Conservation (phyloP, 164 flowering plant genomes). For the Stephania yunnanensis region DNA sequence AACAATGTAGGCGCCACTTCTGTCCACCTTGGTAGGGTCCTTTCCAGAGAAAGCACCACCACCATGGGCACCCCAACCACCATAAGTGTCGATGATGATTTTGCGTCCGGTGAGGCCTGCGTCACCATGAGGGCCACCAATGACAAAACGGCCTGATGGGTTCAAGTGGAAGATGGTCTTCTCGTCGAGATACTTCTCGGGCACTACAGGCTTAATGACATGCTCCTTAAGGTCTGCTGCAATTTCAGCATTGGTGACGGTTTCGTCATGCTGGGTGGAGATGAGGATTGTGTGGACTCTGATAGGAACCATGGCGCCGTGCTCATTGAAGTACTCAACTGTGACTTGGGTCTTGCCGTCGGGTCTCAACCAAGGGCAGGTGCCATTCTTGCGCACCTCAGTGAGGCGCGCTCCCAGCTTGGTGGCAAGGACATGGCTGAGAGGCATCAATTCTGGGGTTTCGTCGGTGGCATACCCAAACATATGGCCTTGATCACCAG, state of each 20-base stretch:
- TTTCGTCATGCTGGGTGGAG: slow-evolving; percentile 69
- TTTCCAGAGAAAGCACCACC: slow-evolving; percentile 63
- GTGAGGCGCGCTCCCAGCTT: slow-evolving; percentile 62
- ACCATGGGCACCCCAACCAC: slow-evolving; percentile 71
- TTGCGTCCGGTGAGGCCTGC: slow-evolving; percentile 75
- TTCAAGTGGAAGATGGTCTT: slow-evolving; percentile 67
- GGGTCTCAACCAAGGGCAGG: slow-evolving; percentile 66
- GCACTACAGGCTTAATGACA: slow-evolving; percentile 58
- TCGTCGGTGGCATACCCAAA: slow-evolving; percentile 72
- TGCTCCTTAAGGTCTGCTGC: slow-evolving; percentile 63
- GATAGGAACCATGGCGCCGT: slow-evolving; percentile 62
- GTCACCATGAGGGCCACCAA: slow-evolving; percentile 75
- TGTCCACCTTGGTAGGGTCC: slow-evolving; percentile 57
- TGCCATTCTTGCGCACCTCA: slow-evolving; percentile 59
- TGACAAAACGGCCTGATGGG: slow-evolving; percentile 65
- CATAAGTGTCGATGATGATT: slow-evolving; percentile 67
- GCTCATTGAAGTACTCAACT: slow-evolving; percentile 56
- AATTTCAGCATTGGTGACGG: slow-evolving; percentile 60
- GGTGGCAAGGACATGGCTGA: slow-evolving; percentile 57
- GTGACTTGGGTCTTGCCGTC: slow-evolving; percentile 74
- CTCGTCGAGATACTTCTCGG: slow-evolving; percentile 57
- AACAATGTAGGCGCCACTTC: slow-evolving; percentile 59
- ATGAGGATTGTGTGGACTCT: slow-evolving; percentile 66
- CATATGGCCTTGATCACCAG: slow-evolving; percentile 70
- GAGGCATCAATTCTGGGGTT: slow-evolving; percentile 67